Evolutionary conservation across 1,139 yeast species (phyloP).

Genomic region (Debaryomyces subglobosus): DNA sequence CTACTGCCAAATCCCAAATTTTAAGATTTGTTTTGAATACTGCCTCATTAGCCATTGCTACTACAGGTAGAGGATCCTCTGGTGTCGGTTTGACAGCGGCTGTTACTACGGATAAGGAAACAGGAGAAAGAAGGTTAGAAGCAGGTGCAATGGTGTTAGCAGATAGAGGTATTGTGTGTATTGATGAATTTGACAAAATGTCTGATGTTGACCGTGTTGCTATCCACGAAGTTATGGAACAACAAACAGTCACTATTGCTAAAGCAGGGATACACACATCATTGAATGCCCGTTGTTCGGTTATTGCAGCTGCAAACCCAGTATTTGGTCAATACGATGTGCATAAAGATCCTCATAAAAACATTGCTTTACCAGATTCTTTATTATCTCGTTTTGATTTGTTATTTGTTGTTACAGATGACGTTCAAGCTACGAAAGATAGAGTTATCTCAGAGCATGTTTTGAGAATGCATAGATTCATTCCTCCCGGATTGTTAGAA

Average conservation of each 20-base stretch:
- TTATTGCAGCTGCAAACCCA: slow-evolving; percentile 98
- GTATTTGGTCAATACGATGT: slow-evolving; percentile 96
- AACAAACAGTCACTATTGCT: slow-evolving; percentile 97
- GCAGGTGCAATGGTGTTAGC: slow-evolving; percentile 99
- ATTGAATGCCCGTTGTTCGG: slow-evolving; percentile 94
- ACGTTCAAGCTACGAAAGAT: slow-evolving; percentile 82
- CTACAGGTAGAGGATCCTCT: slow-evolving; percentile 98
- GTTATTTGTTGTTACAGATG: slow-evolving; percentile 94
- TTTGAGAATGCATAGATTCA: slow-evolving; percentile 85
- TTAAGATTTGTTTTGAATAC: slow-evolving; percentile 92
- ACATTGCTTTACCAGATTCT: slow-evolving; percentile 96
- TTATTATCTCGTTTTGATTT: slow-evolving; percentile 95
- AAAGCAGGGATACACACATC: slow-evolving; percentile 98
- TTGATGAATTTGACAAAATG: slow-evolving; percentile 98
- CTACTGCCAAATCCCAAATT: slow-evolving; percentile 97
- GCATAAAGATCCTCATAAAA: slow-evolving; percentile 94
- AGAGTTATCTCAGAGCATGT: slow-evolving; percentile 93
- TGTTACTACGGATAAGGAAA: slow-evolving; percentile 93
- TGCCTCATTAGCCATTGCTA: slow-evolving; percentile 93
- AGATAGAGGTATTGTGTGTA: slow-evolving; percentile 96
- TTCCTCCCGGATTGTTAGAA: slow-evolving; percentile 87
- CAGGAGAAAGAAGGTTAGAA: slow-evolving; percentile 94
- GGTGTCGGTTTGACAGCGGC: slow-evolving; percentile 99
- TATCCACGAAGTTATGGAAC: slow-evolving; percentile 99
- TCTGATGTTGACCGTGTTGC: slow-evolving; percentile 96